Evolutionary conservation across 768 basidiomycete genomes (phyloP).

Genomic region (Hirschioporus abietinus): DNA sequence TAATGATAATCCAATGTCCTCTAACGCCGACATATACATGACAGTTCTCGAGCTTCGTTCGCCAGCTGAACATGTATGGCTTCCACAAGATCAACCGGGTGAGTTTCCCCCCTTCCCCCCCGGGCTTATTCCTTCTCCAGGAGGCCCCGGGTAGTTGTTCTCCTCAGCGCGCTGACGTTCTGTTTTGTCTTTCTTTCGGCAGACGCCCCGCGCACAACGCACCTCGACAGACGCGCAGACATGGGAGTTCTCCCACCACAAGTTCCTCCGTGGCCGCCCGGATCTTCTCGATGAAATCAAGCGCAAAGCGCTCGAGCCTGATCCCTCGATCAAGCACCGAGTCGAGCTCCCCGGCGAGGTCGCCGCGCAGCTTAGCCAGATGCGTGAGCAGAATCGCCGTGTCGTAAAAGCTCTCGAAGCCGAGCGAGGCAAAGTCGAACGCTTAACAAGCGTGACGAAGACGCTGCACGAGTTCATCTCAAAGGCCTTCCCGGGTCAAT

Average conservation of each 20-base stretch:
- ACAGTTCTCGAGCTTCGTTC: conserved; percentile 90
- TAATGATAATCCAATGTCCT: background rate
- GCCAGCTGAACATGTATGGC: conserved; percentile 95
- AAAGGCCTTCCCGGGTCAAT: conserved; percentile 47
- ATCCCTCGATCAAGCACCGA: conserved; percentile 63
- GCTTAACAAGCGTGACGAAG: conserved; percentile 52
- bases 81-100: conserved; percentile 93
- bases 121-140: conserved; percentile 3
- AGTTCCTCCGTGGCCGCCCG: conserved; percentile 74
- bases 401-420: conserved; percentile 38
- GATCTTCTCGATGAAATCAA: conserved; percentile 84
- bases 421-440: conserved; percentile 59
- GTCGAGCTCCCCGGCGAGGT: conserved; percentile 82
- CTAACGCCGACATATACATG: conserved; percentile 8
- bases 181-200: conserved; percentile 8
- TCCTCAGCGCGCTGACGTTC: background rate
- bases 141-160: conserved; percentile 1
- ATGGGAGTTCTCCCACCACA: conserved; percentile 87
- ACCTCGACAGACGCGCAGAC: conserved; percentile 77
- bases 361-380: conserved; percentile 54
- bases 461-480: conserved; percentile 58
- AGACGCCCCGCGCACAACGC: conserved; percentile 81
- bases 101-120: conserved; percentile 20
- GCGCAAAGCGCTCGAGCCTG: conserved; percentile 78
- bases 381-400: conserved; percentile 67